Evolutionary conservation across 805 yeast species (phyloP).

Genomic region (Candida ovalis): DNA sequence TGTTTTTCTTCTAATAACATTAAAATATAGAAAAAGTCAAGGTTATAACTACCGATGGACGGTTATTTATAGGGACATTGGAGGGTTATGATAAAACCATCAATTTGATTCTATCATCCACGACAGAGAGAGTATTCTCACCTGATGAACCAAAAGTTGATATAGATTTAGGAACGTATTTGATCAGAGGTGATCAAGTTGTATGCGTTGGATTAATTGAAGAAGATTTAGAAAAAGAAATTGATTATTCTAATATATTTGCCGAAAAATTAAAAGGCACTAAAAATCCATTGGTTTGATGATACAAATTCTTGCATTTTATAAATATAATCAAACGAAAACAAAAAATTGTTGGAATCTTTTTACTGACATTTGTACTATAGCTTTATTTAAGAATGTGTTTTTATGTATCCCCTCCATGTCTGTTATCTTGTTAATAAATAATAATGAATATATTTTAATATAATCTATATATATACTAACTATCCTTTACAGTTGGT

Average conservation of each 20-base stretch:
- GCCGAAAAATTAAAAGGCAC: constrained; percentile 27
- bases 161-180: constrained; percentile 42
- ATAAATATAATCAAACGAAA: no score
- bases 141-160: constrained; percentile 36
- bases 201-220: constrained; percentile 55
- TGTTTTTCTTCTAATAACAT: not conserved
- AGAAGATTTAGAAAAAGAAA: constrained; percentile 34
- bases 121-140: constrained; percentile 49
- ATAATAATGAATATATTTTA: not conserved
- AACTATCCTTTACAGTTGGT: constrained; percentile 36
- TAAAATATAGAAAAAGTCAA: constrained; percentile 42
- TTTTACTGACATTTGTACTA: not conserved
- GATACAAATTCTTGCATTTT: not conserved
- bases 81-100: constrained; percentile 66
- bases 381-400: not conserved
- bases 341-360: no score
- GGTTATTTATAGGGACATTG: constrained; percentile 43
- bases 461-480: not conserved
- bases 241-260: constrained; percentile 38
- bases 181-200: constrained; percentile 57
- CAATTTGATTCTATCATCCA: constrained; percentile 50
- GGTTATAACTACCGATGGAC: constrained; percentile 55
- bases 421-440: not conserved
- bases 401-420: not conserved
- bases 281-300: constrained; percentile 24